These are phyloP conservation scores for Apiotrichum gamsii DNA, from an alignment of 1,284 basidiomycete species.

Conservation along the genomic window DNA sequence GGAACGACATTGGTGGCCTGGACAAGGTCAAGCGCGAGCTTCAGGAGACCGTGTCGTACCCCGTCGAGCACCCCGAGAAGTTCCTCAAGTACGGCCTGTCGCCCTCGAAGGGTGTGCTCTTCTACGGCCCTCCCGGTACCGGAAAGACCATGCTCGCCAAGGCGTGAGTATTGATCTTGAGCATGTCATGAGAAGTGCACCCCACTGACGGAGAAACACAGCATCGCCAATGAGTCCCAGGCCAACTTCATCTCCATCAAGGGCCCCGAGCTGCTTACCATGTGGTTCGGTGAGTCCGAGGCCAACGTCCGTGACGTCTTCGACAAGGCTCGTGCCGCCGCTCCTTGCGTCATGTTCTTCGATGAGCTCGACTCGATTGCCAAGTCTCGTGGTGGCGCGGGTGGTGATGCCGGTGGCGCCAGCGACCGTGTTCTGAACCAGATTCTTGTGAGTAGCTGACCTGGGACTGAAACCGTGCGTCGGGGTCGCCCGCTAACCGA, in stretches of 20 bases:
- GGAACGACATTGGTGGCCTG: conserved; percentile 98
- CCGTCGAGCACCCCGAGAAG: conserved; percentile 99
- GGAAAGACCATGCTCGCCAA: conserved; percentile 94
- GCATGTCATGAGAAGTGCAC: no score
- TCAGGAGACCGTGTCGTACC: conserved; percentile 99
- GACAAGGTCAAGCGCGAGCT: conserved; percentile 99
- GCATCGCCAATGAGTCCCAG: conserved; percentile 96
- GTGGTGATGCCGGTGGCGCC: conserved; percentile 82
- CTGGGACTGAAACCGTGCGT: no score
- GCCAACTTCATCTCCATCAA: conserved; percentile 64
- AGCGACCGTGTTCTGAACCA: conserved; percentile 97
- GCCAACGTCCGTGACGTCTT: conserved; percentile 99
- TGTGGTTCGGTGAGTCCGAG: conserved; percentile 99
- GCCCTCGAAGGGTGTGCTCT: conserved; percentile 92
- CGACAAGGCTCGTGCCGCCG: conserved; percentile 97
- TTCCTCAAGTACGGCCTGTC: conserved; percentile 99
- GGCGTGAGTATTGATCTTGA: conserved; percentile 55
- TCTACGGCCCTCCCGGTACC: conserved; percentile 91
- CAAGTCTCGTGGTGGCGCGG: conserved; percentile 77
- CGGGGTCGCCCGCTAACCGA: no score
- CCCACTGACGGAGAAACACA: no score
- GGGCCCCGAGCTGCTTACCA: conserved; percentile 93
- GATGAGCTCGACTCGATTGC: conserved; percentile 99
- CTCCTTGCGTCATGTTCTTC: conserved; percentile 99
- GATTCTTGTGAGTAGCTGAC: conserved; percentile 55